These are phyloP conservation scores for Peronospora belbahrii DNA, from an alignment of 352 stramenopile species.

Conservation along the genomic window DNA sequence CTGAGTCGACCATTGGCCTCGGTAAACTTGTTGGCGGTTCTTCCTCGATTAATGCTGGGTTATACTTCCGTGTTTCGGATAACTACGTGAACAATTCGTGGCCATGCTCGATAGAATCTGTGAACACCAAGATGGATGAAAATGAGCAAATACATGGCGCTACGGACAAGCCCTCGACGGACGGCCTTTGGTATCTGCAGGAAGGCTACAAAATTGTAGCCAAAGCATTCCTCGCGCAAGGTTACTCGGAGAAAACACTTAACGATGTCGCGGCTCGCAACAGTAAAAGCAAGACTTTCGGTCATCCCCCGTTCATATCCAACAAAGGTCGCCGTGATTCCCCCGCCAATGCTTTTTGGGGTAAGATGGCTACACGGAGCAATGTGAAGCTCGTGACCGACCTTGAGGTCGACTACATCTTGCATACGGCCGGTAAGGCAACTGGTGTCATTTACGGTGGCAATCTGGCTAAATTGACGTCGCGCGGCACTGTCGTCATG, in stretches of 20 bases:
- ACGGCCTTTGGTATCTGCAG: conserved; percentile 48
- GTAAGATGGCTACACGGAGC: conserved; percentile 29
- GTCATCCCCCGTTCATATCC: conserved; percentile 41
- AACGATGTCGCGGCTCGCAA: conserved; percentile 46
- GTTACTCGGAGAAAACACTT: conserved; percentile 37
- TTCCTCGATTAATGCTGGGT: conserved; percentile 69
- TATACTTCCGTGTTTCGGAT: conserved; percentile 67
- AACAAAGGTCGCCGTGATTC: conserved; percentile 48
- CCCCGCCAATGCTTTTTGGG: conserved; percentile 46
- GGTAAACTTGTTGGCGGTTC: conserved; percentile 76
- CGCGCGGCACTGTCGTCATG: conserved; percentile 62
- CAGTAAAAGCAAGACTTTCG: conserved; percentile 48
- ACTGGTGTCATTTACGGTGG: conserved; percentile 39
- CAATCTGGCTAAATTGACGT: conserved; percentile 28
- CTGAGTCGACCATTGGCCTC: conserved; percentile 30
- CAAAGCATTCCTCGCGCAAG: conserved; percentile 25
- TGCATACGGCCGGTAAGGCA: conserved; percentile 36
- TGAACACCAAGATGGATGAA: conserved; percentile 47
- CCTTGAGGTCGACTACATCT: conserved; percentile 43
- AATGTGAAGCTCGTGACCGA: conserved; percentile 52
- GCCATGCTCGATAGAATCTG: conserved; percentile 42
- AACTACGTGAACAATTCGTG: conserved; percentile 35
- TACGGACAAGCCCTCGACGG: conserved; percentile 43
- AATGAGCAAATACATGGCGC: conserved; percentile 34
- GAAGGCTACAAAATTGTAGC: conserved; percentile 47